A percentile compares a stretch with the other conserved stretches of the same genome.
phyloP scores from a whole-genome alignment of 1,284 basidiomycete species.

The Ganoderma resinaceum region DNA sequence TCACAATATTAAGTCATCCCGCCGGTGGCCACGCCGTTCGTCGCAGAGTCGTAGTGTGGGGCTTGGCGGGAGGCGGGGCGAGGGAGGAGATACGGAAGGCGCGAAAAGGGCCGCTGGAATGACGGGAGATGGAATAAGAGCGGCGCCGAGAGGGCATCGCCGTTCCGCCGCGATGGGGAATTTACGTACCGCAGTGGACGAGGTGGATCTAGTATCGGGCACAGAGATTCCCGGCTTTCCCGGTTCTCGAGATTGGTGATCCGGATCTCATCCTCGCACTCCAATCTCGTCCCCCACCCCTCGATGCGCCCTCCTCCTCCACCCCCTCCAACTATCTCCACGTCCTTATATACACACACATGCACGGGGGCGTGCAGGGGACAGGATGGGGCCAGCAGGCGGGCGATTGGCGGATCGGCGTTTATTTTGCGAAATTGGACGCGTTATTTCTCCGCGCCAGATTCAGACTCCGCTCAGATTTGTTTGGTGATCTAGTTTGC shows the following conservation, averaged over 20 bases:
- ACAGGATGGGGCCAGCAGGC: conserved; percentile 4
- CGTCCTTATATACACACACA: background rate
- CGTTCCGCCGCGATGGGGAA: conserved; percentile 36
- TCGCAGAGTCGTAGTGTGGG: background rate
- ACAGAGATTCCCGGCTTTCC: conserved; percentile 38
- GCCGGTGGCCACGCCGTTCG: background rate
- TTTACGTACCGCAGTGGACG: conserved; percentile 35
- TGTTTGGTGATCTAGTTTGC: conserved; percentile 37
- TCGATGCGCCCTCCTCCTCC: conserved; percentile 18
- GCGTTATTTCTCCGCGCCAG: conserved; percentile 33
- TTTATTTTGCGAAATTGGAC: conserved; percentile 29
- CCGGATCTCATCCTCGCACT: conserved; percentile 35
- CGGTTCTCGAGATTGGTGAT: conserved; percentile 42
- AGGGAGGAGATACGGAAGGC: background rate
- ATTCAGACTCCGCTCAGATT: conserved; percentile 39
- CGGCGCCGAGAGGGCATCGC: conserved; percentile 40
- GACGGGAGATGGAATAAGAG: conserved; percentile 31
- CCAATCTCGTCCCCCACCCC: conserved; percentile 22
- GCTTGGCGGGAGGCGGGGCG: background rate
- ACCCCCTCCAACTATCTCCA: background rate
- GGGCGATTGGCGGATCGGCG: conserved; percentile 25
- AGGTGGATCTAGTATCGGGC: conserved; percentile 40
- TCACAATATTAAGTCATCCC: background rate
- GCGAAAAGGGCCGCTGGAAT: conserved; percentile 17
- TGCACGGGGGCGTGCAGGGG: conserved; percentile 7